Evolutionary conservation across 768 basidiomycete species (phyloP).

Genomic region (Trametes gibbosa): DNA sequence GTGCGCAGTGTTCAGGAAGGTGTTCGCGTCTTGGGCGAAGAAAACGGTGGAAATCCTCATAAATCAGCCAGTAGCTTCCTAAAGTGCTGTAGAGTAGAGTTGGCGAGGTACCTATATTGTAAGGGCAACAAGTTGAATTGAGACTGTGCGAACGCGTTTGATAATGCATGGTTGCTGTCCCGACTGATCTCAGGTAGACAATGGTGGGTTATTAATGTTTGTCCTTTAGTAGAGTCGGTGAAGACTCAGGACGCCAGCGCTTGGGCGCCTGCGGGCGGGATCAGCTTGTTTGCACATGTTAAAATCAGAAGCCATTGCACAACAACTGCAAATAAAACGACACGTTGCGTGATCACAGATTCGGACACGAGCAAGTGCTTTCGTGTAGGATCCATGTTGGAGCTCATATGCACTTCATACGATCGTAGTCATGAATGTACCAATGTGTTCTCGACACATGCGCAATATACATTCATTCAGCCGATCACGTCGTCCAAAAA

Average conservation of each 20-base stretch:
- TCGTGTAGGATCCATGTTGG: too few species aligned
- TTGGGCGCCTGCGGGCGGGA: too few species aligned
- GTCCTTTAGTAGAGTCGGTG: too few species aligned
- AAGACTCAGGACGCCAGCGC: too few species aligned
- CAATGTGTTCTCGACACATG: background rate
- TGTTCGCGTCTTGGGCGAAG: background rate
- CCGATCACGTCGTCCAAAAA: background rate
- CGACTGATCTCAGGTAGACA: too few species aligned
- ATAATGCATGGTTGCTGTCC: too few species aligned
- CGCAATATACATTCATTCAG: background rate
- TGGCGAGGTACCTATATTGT: too few species aligned
- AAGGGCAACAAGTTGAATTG: too few species aligned
- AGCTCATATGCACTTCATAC: background rate
- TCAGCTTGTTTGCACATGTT: background rate
- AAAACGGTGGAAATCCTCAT: background rate
- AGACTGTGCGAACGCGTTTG: too few species aligned
- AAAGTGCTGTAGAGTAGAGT: too few species aligned
- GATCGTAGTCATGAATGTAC: background rate
- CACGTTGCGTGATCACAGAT: background rate
- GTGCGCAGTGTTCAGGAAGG: background rate
- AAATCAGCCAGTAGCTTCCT: too few species aligned
- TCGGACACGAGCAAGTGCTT: background rate
- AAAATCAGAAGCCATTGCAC: background rate
- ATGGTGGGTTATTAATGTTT: too few species aligned
- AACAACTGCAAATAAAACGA: background rate